A percentile compares a stretch with the other conserved stretches of the same genome.
Conservation (phyloP, 768 basidiomycete genomes). For the Amylocystis lapponica region DNA sequence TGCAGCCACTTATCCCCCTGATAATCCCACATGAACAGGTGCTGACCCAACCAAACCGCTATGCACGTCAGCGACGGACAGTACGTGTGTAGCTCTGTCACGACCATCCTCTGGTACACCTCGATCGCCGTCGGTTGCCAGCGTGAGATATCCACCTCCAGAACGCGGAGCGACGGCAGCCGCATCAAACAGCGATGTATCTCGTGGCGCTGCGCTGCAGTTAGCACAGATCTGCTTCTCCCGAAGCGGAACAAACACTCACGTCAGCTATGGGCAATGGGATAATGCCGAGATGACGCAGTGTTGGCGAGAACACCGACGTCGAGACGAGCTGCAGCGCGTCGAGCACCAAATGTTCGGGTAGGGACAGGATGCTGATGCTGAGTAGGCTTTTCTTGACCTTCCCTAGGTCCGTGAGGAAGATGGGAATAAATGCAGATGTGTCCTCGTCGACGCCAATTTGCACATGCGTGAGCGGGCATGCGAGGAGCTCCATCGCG, state of each 20-base stretch:
- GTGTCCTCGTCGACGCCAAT: slow-evolving; percentile 35
- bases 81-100: slow-evolving; percentile 34
- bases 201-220: background rate
- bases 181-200: slow-evolving; percentile 30
- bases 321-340: slow-evolving; percentile 28
- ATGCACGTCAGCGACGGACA: slow-evolving; percentile 29
- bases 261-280: slow-evolving; percentile 30
- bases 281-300: slow-evolving; percentile 36
- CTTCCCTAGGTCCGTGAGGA: slow-evolving; percentile 29
- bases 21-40: slow-evolving; percentile 19
- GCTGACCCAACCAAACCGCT: slow-evolving; percentile 27
- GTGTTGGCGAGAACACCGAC: slow-evolving; percentile 26
- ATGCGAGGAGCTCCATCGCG: slow-evolving; percentile 33
- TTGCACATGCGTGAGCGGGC: slow-evolving; percentile 42
- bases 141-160: slow-evolving; percentile 33
- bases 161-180: slow-evolving; percentile 27
- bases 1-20: slow-evolving; percentile 18
- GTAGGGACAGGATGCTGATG: slow-evolving; percentile 30
- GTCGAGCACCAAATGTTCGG: slow-evolving; percentile 26
- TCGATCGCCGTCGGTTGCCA: slow-evolving; percentile 30
- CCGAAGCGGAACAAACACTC: slow-evolving; percentile 10
- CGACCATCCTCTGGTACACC: slow-evolving; percentile 29
- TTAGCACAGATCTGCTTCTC: background rate
- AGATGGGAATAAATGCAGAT: slow-evolving; percentile 19
- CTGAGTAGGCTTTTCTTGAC: slow-evolving; percentile 28